Conservation (phyloP, 1,284 basidiomycete species). For the Naganishia sp. region DNA sequence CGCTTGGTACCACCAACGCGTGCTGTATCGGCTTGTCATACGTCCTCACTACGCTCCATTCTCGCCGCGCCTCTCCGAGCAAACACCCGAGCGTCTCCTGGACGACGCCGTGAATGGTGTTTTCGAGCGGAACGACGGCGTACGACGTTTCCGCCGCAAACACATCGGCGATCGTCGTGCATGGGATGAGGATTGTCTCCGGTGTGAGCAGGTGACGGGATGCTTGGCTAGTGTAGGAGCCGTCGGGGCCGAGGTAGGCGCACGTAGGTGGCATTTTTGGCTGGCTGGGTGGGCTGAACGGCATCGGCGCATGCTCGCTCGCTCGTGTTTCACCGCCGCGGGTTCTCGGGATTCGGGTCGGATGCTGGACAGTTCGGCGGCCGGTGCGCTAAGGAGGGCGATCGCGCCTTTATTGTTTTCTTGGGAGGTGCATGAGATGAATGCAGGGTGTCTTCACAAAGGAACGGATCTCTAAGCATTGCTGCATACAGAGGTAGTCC, state of each 20-base stretch:
- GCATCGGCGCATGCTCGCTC: neutral
- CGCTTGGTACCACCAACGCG: conserved; percentile 45
- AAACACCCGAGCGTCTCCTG: conserved; percentile 50
- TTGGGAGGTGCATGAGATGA: neutral
- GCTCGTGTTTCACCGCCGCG: neutral
- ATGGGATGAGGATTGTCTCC: neutral
- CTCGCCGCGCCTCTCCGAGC: conserved; percentile 29
- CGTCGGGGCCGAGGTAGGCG: conserved; percentile 16
- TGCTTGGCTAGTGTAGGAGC: conserved; percentile 21
- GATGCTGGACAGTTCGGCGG: neutral
- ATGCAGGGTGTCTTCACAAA: neutral
- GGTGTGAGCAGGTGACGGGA: neutral
- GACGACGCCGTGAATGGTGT: conserved; percentile 52
- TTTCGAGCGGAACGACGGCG: conserved; percentile 51
- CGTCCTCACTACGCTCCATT: conserved; percentile 33
- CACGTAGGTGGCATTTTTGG: neutral
- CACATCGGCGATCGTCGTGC: neutral
- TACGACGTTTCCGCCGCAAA: conserved; percentile 23
- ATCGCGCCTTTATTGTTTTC: conserved; percentile 9
- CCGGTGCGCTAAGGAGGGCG: neutral
- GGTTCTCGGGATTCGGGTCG: neutral
- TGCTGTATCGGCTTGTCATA: conserved; percentile 46
- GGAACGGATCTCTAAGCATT: neutral
- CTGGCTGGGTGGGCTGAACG: neutral
- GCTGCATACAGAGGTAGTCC: neutral